Base-by-base conservation (phyloP, 306 rosid genomes). In the Spatholobus suberectus region DNA sequence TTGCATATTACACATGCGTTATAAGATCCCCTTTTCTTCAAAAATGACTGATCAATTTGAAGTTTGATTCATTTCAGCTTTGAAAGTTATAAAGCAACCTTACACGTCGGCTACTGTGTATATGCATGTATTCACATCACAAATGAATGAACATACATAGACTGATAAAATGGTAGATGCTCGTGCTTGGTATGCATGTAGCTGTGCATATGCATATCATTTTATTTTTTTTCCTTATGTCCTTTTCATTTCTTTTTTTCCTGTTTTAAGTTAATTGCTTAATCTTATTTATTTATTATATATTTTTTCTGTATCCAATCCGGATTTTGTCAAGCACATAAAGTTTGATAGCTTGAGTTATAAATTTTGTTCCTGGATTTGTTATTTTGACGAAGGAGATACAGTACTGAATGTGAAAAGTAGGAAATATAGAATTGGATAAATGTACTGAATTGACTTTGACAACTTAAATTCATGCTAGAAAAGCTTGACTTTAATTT, bases 301-400 rank as follows among this genome's bases (percentile, higher is more conserved):
- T 34, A 38, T 69, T 15, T 66, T 66, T 66, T 14, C n/a, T 63
- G 20, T 75, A n/a, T 24, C 26, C 61, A 20, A 44, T 80, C 66
- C 27, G 43, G 43, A 54, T 21, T 17, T 46, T 63, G 4, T 69
- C 59, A 27, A 65, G 32, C 59, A 11, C 21, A 21, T 13, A 52
- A 17, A 66, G 59, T 65, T 65, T 41, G 17, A 27, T 70, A 37
- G 27, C 58, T 41, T 26, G 12, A 26, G 17, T 76, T n/a, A 75
- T 23, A 76, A 18, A 35, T 40, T 77, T 34, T 20, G 37, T 63
- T 62, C 21, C 34, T 43, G 21, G 38, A 29, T 59, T 68, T 35
- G 24, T 47, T 47, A 55, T 82, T 82, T 76, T 76, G 67, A 61
- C 40, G 40, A 58, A 58, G 66, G 59, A 70, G 44, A 52, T 61